Evolutionary conservation across 495 filamentous ascomycete species (phyloP).

Genomic region (Xylaria cubensis): DNA sequence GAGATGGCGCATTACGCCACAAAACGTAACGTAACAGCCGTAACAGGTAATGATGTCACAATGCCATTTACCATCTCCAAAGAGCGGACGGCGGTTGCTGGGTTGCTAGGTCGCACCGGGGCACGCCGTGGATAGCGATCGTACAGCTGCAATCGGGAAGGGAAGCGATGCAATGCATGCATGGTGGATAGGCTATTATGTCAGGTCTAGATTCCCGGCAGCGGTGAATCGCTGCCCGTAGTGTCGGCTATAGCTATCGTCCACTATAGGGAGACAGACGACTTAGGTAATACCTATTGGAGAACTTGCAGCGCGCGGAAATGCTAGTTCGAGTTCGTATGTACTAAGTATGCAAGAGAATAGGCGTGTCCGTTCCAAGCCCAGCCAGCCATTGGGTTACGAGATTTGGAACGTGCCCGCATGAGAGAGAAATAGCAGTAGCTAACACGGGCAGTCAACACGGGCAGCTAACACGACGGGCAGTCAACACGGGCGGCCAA

Average conservation of each 20-base stretch:
- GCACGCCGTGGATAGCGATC: conserved; percentile 5
- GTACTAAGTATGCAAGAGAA: not conserved
- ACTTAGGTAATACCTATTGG: conserved; percentile 14
- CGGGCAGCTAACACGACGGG: too few species aligned
- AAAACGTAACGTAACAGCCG: conserved; percentile 20
- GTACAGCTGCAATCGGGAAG: not conserved
- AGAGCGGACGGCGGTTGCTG: conserved; percentile 1
- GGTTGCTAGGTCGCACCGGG: not conserved
- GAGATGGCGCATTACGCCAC: not conserved
- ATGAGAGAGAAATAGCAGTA: not conserved
- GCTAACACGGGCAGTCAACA: too few species aligned
- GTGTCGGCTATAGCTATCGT: conserved; percentile 18
- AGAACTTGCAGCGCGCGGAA: not conserved
- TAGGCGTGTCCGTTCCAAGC: conserved; percentile 15
- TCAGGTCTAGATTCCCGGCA: conserved; percentile 15
- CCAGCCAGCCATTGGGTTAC: not conserved
- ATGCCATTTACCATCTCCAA: not conserved
- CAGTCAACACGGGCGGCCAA: too few species aligned
- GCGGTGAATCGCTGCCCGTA: conserved; percentile 11
- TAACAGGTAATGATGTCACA: conserved; percentile 2
- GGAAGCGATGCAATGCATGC: too few species aligned
- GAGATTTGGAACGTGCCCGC: conserved; percentile 4
- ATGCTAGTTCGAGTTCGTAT: not conserved
- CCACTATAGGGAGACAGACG: not conserved
- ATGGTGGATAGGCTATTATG: conserved; percentile 23